These are phyloP conservation scores for Alectoria sarmentosa DNA, from an alignment of 495 filamentous ascomycete species.

Conservation along the genomic window DNA sequence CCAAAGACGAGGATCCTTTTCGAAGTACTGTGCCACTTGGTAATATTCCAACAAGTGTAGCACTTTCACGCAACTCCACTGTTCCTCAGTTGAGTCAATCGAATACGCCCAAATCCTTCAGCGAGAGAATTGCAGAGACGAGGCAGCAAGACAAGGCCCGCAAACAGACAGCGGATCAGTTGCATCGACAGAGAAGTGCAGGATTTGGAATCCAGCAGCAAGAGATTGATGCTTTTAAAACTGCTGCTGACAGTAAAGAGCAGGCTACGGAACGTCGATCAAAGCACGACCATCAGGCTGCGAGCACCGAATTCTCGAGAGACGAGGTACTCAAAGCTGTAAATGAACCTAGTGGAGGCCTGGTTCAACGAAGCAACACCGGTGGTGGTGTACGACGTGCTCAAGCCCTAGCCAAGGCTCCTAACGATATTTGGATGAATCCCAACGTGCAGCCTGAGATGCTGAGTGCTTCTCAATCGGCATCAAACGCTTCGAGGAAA, in stretches of 20 bases:
- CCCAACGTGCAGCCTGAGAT: slow-evolving; percentile 22
- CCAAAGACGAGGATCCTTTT: slow-evolving; percentile 34
- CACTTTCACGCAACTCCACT: slow-evolving; percentile 4
- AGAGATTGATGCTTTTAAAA: slow-evolving; percentile 60
- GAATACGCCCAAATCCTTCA: slow-evolving; percentile 62
- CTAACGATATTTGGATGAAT: slow-evolving; percentile 17
- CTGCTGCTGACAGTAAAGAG: slow-evolving; percentile 39
- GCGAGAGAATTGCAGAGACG: slow-evolving; percentile 71
- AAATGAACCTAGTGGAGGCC: slow-evolving; percentile 27
- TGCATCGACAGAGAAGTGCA: slow-evolving; percentile 54
- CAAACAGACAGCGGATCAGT: slow-evolving; percentile 48
- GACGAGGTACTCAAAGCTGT: slow-evolving; percentile 51
- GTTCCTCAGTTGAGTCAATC: background rate
- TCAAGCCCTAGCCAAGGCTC: slow-evolving; percentile 2
- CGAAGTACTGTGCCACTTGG: slow-evolving; percentile 17
- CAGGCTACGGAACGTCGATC: slow-evolving; percentile 30
- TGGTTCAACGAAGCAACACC: slow-evolving; percentile 46
- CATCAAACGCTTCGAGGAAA: slow-evolving; percentile 12
- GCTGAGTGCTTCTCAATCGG: slow-evolving; percentile 1
- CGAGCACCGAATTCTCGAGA: slow-evolving; percentile 24
- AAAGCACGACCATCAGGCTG: background rate
- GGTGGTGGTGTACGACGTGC: slow-evolving; percentile 30
- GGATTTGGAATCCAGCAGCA: slow-evolving; percentile 62
- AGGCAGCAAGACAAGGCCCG: slow-evolving; percentile 42
- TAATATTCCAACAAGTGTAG: slow-evolving; percentile 16